phyloP scores from a whole-genome alignment of 116 monocot species.

The Cymodocea nodosa region DNA sequence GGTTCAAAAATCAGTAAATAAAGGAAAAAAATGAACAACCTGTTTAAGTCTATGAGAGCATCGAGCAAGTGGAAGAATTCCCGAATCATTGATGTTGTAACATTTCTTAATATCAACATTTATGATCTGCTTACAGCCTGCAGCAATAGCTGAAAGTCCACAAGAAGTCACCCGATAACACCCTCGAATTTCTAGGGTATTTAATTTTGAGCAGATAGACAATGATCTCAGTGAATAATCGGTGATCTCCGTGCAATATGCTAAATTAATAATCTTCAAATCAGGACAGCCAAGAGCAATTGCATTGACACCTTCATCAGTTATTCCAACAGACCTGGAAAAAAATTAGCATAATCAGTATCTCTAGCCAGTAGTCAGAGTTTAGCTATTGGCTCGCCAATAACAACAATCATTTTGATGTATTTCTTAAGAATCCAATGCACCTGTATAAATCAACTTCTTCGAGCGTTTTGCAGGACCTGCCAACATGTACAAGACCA shows the following conservation, averaged over 20 bases:
- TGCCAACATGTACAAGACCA: constrained; percentile 46
- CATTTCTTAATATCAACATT: constrained; percentile 77
- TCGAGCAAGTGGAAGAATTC: constrained; percentile 49
- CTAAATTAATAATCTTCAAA: constrained; percentile 47
- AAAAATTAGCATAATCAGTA: too few relatives aligned
- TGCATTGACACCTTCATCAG: constrained; percentile 48
- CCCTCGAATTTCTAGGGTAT: constrained; percentile 62
- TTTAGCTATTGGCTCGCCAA: not conserved
- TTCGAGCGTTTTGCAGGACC: constrained; percentile 27
- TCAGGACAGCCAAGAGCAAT: constrained; percentile 43
- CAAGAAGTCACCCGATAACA: constrained; percentile 42
- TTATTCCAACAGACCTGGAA: constrained; percentile 42
- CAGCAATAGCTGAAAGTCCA: constrained; percentile 44
- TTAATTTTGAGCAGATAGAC: constrained; percentile 54
- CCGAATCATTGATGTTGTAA: constrained; percentile 46
- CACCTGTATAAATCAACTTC: constrained; percentile 85
- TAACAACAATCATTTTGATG: not conserved
- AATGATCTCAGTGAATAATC: constrained; percentile 41
- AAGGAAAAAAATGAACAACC: constrained; percentile 17
- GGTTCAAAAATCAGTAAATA: not conserved
- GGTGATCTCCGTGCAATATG: constrained; percentile 64
- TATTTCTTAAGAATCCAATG: not conserved
- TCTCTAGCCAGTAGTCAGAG: not conserved
- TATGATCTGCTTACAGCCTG: constrained; percentile 37
- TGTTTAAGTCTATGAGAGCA: constrained; percentile 57